Base-by-base conservation (phyloP, 768 basidiomycete genomes). In the Pisolithus tinctorius region DNA sequence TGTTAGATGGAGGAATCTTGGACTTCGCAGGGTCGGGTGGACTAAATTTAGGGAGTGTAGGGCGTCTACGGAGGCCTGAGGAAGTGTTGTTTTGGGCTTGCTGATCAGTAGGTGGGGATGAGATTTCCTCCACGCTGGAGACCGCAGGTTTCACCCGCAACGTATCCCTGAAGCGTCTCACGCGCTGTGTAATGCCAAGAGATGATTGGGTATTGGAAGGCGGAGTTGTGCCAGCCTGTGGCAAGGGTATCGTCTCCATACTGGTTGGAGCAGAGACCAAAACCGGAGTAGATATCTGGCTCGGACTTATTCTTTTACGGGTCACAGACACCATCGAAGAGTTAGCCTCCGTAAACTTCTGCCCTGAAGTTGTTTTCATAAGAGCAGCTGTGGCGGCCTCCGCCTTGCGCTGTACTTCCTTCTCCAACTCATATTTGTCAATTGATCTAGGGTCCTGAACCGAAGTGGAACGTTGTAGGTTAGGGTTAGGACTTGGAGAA, bases 141-240 rank as follows among this genome's bases (percentile, higher is more conserved):
- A 71, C 63, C 51, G 75, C 77, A 11, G 69, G 68, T 54, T 76
- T 79, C 27, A 80, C 71, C 40, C 84, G 77, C 51, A 91, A 70
- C 0, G 85, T 84, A 47, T 86, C 79, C 48, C 83, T 75, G 45
- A 92, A 68, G 60, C 78, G 83, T 66, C 80, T 84, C 72, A 92
- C 81, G 23, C 87, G 81, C 38, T 82, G 80, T 42, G 85, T 83
- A 52, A 91, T 76, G 58, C 69, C 72, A 36, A 75, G 62, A 49
- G 75, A 77, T 27, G 76, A 63, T 39, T 72, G 64, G 11, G 71
- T 67, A 51, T 70, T 67, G 23, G 57, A 45, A 30, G 59, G 49
- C 17, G 59, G 56, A 23, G 79, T 72, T 10, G 77, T 70, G 5
- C 51, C 53, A 20, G 54, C 50, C 26, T 43, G 52, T 30, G 77